These are phyloP conservation scores for Pyricularia sp. DNA, from an alignment of 2,329 filamentous ascomycete genomes.

Conservation along the genomic window DNA sequence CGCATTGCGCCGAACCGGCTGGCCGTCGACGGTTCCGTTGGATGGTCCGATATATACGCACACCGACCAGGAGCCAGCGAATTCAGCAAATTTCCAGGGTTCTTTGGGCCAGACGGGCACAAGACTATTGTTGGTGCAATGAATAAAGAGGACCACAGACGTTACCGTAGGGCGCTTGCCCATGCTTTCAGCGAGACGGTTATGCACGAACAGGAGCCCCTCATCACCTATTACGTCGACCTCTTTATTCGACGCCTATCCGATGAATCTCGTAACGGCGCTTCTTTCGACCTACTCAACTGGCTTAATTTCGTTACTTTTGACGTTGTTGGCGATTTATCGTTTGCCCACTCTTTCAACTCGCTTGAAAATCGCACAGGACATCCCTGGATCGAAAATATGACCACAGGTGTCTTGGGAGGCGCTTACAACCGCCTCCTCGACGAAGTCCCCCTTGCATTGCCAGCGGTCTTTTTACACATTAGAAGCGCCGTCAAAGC, in stretches of 20 bases:
- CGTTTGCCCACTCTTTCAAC: slow-evolving; percentile 11
- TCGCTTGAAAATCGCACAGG: slow-evolving; percentile 8
- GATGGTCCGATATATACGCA: too few species aligned
- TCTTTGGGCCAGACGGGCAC: too few species aligned
- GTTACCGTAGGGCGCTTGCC: slow-evolving; percentile 14
- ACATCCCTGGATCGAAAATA: slow-evolving; percentile 13
- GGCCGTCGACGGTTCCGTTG: too few species aligned
- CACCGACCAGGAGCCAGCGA: too few species aligned
- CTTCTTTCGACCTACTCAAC: slow-evolving; percentile 9
- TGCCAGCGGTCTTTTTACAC: too few species aligned
- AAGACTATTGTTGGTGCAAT: slow-evolving; percentile 12
- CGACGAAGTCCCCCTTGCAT: too few species aligned
- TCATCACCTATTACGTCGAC: slow-evolving; percentile 12
- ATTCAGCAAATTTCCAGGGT: too few species aligned
- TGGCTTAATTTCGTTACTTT: slow-evolving; percentile 17
- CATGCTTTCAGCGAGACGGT: slow-evolving; percentile 18
- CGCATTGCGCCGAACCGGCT: too few species aligned
- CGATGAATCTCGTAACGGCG: slow-evolving; percentile 7
- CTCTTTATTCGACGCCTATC: slow-evolving; percentile 11
- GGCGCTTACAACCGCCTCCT: too few species aligned
- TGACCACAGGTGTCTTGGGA: slow-evolving; percentile 11
- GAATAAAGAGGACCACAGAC: slow-evolving; percentile 15
- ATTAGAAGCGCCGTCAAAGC: too few species aligned
- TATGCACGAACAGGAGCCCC: slow-evolving; percentile 15
- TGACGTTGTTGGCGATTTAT: slow-evolving; percentile 6